Percentiles rank a stretch among this genome's conserved stretches.
Conservation (phyloP, 192 early-diverging fungal genomes). For the Martensiomyces pterosporus region DNA sequence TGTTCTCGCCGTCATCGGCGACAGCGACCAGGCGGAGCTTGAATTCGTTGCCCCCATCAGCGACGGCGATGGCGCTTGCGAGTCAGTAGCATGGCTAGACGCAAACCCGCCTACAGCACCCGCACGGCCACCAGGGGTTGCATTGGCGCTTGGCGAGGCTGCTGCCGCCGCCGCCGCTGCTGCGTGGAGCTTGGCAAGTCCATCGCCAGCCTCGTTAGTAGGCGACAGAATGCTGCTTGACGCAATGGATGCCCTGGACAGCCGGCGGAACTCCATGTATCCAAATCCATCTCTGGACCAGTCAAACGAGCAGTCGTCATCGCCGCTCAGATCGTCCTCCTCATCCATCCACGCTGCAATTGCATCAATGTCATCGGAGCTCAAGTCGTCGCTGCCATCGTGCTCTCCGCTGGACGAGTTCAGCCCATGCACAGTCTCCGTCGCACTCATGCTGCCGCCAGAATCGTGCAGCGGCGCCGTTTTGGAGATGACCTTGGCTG, state of each 20-base stretch:
- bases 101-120: no score
- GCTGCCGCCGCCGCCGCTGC: not conserved
- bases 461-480: not conserved
- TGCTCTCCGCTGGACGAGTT: no score
- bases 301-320: conserved; percentile 28
- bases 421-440: no score
- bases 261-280: conserved; percentile 47
- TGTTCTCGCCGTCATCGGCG: conserved; percentile 11
- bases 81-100: no score
- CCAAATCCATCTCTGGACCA: conserved; percentile 45
- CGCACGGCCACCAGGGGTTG: no score
- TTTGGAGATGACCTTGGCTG: conserved; percentile 2
- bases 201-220: no score
- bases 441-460: not conserved
- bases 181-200: not conserved
- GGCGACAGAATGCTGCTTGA: conserved; percentile 20
- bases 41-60: conserved; percentile 5
- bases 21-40: conserved; percentile 1
- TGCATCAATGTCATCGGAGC: conserved; percentile 10
- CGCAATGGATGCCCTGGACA: conserved; percentile 15
- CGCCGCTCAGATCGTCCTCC: conserved; percentile 7
- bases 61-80: conserved; percentile 3
- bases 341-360: conserved; percentile 25
- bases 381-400: conserved; percentile 1
- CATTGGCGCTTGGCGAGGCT: conserved; percentile 2